These are phyloP conservation scores for Pythium aristosporum DNA, from an alignment of 352 stramenopile genomes.

Conservation along the genomic window DNA sequence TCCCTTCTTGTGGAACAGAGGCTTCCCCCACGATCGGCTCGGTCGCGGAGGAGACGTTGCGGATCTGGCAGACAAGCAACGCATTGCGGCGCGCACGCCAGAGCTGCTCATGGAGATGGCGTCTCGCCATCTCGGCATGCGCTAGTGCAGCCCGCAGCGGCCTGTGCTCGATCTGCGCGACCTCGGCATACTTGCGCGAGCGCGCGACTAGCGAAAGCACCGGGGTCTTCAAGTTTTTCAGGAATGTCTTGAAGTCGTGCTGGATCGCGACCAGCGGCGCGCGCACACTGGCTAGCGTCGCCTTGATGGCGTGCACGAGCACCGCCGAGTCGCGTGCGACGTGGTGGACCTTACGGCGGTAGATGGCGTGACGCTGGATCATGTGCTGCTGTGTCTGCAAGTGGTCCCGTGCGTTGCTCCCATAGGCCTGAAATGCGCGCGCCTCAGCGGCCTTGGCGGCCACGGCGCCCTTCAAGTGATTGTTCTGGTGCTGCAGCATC, in stretches of 20 bases:
- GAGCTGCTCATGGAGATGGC: constrained; percentile 72
- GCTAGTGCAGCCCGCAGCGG: constrained; percentile 46
- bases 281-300: constrained; percentile 42
- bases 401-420: constrained; percentile 57
- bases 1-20: too few relatives aligned
- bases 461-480: constrained; percentile 70
- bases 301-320: constrained; percentile 36
- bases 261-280: constrained; percentile 56
- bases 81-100: constrained; percentile 58
- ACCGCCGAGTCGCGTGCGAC: constrained; percentile 44
- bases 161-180: constrained; percentile 52
- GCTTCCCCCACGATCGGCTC: constrained; percentile 14
- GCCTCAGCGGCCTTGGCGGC: constrained; percentile 69
- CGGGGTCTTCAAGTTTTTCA: constrained; percentile 46
- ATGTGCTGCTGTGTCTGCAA: constrained; percentile 53
- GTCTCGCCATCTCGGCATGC: constrained; percentile 42
- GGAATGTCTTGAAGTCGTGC: constrained; percentile 47
- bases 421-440: constrained; percentile 71
- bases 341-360: constrained; percentile 48
- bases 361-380: constrained; percentile 54
- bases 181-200: constrained; percentile 45
- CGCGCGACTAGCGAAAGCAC: constrained; percentile 49
- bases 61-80: constrained; percentile 63
- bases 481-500: constrained; percentile 59
- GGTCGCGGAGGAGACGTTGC: constrained; percentile 28